Evolutionary conservation across 2,329 filamentous ascomycete species (phyloP).

Genomic region (Berkeleyomyces basicola): DNA sequence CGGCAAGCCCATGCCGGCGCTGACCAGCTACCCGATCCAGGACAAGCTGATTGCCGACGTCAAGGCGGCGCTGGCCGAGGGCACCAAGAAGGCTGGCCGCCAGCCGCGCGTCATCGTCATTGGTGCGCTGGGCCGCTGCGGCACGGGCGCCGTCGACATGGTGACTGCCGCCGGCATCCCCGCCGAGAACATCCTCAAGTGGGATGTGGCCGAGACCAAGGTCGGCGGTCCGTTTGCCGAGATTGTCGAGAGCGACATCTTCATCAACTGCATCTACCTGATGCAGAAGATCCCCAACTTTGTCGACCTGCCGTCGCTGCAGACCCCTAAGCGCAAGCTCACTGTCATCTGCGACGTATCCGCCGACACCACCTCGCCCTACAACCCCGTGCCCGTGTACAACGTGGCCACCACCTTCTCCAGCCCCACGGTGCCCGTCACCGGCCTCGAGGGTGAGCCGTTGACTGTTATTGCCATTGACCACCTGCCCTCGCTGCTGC

Average conservation of each 20-base stretch:
- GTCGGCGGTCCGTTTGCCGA: conserved; percentile 61
- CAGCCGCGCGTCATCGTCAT: conserved; percentile 67
- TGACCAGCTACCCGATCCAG: conserved; percentile 58
- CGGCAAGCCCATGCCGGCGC: conserved; percentile 46
- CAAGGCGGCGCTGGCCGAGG: conserved; percentile 51
- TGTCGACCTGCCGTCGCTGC: conserved; percentile 53
- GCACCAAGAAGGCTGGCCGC: conserved; percentile 45
- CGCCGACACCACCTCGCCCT: conserved; percentile 56
- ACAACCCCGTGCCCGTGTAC: conserved; percentile 66
- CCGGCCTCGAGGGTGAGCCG: conserved; percentile 37
- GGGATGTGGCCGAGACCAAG: conserved; percentile 62
- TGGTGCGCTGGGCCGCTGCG: conserved; percentile 70
- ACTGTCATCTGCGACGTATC: conserved; percentile 67
- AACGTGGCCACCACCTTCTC: conserved; percentile 71
- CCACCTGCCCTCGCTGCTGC: conserved; percentile 67
- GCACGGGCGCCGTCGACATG: conserved; percentile 69
- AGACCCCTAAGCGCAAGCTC: conserved; percentile 51
- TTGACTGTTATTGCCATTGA: conserved; percentile 78
- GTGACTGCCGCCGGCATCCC: conserved; percentile 48
- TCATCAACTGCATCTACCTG: conserved; percentile 85
- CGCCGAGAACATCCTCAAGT: conserved; percentile 36
- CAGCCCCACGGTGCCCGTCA: conserved; percentile 67
- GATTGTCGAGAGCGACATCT: conserved; percentile 59
- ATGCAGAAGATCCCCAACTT: conserved; percentile 65
- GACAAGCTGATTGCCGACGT: conserved; percentile 49